These are phyloP conservation scores for Penicillium decumbens DNA, from an alignment of 2,329 filamentous ascomycete genomes.

Conservation along the genomic window DNA sequence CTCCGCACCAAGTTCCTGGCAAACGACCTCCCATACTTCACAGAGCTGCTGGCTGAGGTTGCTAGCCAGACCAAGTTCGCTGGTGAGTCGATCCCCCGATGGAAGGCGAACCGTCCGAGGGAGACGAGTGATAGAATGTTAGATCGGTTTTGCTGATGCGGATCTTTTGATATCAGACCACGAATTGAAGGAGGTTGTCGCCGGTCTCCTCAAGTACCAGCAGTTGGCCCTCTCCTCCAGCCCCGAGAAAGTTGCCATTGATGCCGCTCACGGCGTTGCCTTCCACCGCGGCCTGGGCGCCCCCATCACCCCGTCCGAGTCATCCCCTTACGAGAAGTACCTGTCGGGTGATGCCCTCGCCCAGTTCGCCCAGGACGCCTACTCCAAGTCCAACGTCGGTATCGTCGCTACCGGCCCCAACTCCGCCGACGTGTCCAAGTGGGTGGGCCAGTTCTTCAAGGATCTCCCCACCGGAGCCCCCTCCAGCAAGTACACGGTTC, in stretches of 20 bases:
- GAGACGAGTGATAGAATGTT: background rate
- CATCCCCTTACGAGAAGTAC: conserved; percentile 68
- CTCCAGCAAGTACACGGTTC: conserved; percentile 49
- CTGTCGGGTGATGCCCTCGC: conserved; percentile 70
- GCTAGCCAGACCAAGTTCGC: conserved; percentile 82
- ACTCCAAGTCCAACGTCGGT: conserved; percentile 84
- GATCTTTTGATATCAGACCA: conserved; percentile 56
- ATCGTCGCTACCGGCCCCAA: conserved; percentile 85
- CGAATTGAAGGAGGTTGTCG: conserved; percentile 85
- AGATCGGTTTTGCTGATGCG: conserved; percentile 14
- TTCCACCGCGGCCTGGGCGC: conserved; percentile 91
- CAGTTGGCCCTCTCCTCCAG: conserved; percentile 66
- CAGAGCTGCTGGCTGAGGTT: conserved; percentile 91
- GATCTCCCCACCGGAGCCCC: conserved; percentile 53
- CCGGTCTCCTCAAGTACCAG: conserved; percentile 68
- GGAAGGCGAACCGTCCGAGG: background rate
- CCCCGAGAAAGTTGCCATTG: conserved; percentile 68
- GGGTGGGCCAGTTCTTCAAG: conserved; percentile 90
- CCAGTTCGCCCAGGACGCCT: conserved; percentile 72
- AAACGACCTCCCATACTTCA: conserved; percentile 94
- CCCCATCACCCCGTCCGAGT: conserved; percentile 67
- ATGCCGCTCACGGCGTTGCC: conserved; percentile 78
- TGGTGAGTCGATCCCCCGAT: conserved; percentile 42
- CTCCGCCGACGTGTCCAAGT: conserved; percentile 72
- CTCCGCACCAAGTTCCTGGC: conserved; percentile 92